Conservation (phyloP, 139 green algal species). For the Volvox africanus region DNA sequence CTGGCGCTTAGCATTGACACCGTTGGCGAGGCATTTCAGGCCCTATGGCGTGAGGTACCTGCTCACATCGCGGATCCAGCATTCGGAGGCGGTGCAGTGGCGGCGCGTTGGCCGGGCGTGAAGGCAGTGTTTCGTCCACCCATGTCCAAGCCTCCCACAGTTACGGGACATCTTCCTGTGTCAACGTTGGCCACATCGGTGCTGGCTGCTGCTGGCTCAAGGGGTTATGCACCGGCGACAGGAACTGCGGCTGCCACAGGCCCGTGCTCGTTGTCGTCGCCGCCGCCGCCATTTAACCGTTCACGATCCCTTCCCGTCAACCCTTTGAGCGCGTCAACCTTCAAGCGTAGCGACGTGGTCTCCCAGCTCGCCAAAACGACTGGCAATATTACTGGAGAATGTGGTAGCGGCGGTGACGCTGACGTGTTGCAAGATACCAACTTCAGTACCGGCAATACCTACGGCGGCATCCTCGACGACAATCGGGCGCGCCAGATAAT, state of each 20-base stretch:
- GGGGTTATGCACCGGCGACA: too few species aligned
- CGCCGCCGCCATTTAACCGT: background rate
- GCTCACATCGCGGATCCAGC: background rate
- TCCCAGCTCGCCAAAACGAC: too few species aligned
- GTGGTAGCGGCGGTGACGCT: background rate
- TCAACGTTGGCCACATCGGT: background rate
- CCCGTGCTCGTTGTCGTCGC: too few species aligned
- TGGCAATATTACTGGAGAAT: too few species aligned
- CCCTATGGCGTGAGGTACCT: conserved; percentile 29
- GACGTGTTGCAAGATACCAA: background rate
- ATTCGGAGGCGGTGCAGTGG: background rate
- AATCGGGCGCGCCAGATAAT: background rate
- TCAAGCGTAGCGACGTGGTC: background rate
- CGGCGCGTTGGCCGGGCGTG: conserved; percentile 1
- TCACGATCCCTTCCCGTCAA: conserved; percentile 21
- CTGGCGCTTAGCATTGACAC: background rate
- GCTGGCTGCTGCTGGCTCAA: background rate
- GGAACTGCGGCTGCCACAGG: too few species aligned
- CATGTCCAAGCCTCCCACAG: background rate
- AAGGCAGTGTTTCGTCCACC: background rate
- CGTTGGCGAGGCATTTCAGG: conserved; percentile 13
- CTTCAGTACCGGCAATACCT: background rate
- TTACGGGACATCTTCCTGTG: background rate
- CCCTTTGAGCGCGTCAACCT: background rate
- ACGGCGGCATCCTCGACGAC: background rate